Conservation (phyloP, 2,329 filamentous ascomycete genomes). For the Exophiala xenobiotica region DNA sequence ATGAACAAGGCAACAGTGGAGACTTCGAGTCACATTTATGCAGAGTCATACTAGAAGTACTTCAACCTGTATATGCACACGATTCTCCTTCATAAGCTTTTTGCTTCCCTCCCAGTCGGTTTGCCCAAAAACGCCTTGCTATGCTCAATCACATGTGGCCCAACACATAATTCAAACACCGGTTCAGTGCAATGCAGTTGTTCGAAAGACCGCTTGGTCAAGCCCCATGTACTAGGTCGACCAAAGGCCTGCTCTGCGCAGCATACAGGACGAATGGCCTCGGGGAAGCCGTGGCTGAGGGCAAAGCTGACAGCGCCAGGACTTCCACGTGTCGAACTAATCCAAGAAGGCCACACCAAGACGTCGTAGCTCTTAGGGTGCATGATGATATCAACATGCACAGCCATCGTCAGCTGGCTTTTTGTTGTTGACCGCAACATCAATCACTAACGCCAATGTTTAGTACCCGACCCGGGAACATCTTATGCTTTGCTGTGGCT, state of each 20-base stretch:
- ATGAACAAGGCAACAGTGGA: no score
- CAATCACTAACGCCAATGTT: slow-evolving; percentile 24
- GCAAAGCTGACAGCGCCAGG: no score
- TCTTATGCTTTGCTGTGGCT: slow-evolving; percentile 1
- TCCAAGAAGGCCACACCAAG: neutral
- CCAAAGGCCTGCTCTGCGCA: neutral
- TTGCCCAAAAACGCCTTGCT: slow-evolving; percentile 25
- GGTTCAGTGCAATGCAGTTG: neutral
- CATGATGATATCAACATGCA: slow-evolving; percentile 24
- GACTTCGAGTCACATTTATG: neutral
- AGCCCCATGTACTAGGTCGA: neutral
- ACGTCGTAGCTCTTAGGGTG: neutral
- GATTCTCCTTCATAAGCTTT: no score
- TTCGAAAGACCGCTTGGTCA: neutral
- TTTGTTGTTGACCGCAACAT: slow-evolving; percentile 31
- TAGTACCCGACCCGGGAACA: no score
- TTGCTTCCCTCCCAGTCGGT: neutral
- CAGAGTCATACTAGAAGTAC: no score
- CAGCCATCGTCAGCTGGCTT: slow-evolving; percentile 29
- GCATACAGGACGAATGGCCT: no score
- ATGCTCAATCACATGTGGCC: slow-evolving; percentile 16
- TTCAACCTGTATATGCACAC: no score
- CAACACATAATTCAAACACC: neutral
- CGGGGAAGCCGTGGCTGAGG: no score
- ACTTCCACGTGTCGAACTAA: neutral